phyloP scores from a whole-genome alignment of 2,329 filamentous ascomycete species.

The Talaromyces rugulosus region DNA sequence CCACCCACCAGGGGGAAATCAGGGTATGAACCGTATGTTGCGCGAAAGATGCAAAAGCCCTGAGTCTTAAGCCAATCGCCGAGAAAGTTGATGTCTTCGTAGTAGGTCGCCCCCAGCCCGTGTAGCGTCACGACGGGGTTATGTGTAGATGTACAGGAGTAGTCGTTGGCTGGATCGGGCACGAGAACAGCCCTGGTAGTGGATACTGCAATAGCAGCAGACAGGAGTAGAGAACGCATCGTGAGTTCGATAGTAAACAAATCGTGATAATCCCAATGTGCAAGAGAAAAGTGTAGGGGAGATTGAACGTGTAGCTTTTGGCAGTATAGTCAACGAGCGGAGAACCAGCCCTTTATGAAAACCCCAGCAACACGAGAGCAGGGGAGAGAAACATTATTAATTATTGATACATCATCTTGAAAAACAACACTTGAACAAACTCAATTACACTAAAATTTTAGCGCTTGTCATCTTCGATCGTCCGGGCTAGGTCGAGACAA shows the following conservation, averaged over 20 bases:
- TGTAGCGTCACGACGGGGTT: constrained; percentile 35
- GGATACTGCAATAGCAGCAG: background rate
- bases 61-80: constrained; percentile 32
- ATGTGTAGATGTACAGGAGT: constrained; percentile 24
- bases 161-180: constrained; percentile 25
- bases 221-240: background rate
- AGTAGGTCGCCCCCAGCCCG: constrained; percentile 34
- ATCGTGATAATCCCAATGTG: background rate
- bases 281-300: background rate
- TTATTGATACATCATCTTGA: background rate
- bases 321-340: background rate
- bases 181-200: constrained; percentile 8
- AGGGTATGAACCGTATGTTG: constrained; percentile 38
- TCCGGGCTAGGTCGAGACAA: background rate
- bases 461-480: background rate
- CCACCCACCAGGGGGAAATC: constrained; percentile 37
- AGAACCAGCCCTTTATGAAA: background rate
- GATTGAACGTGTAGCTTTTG: background rate
- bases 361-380: background rate
- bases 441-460: background rate
- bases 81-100: constrained; percentile 34
- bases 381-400: background rate
- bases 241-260: background rate
- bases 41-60: constrained; percentile 41
- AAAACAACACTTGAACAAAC: background rate